A percentile compares a stretch with the other conserved stretches of the same genome.
phyloP scores from a whole-genome alignment of 345 rosid genomes.

The Cardamine resedifolia region DNA sequence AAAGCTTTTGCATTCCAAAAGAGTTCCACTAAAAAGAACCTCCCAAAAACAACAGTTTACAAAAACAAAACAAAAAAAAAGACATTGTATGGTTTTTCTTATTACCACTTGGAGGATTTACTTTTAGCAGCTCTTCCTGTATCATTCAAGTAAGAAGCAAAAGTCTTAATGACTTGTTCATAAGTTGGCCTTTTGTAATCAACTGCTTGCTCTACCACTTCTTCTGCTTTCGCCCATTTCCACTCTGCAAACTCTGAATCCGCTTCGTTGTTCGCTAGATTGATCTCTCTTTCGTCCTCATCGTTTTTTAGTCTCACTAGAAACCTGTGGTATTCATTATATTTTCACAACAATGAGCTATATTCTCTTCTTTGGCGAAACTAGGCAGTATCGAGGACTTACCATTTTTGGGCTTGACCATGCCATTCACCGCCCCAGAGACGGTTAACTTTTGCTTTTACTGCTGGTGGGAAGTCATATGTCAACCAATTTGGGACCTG shows the following conservation, averaged over 20 bases:
- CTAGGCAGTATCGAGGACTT: not conserved
- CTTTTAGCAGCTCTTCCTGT: conserved; percentile 69
- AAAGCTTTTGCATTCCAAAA: conserved; percentile 29
- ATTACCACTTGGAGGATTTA: conserved; percentile 92
- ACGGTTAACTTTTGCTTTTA: conserved; percentile 93
- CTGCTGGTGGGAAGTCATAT: conserved; percentile 87
- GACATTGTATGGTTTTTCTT: conserved; percentile 16
- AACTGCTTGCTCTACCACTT: conserved; percentile 92
- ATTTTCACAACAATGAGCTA: not conserved
- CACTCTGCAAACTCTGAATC: conserved; percentile 94
- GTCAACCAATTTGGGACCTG: conserved; percentile 98
- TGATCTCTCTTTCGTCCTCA: conserved; percentile 66
- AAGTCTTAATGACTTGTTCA: conserved; percentile 82
- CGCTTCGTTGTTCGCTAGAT: conserved; percentile 69
- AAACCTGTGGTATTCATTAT: conserved; percentile 52
- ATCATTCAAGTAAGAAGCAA: conserved; percentile 60
- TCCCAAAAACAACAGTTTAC: conserved; percentile 16
- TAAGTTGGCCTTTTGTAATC: conserved; percentile 98
- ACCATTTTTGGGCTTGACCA: conserved; percentile 98
- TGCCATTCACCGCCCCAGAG: conserved; percentile 99
- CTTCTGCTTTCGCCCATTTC: conserved; percentile 89
- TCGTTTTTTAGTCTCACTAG: conserved; percentile 74
- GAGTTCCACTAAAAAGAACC: conserved; percentile 15
- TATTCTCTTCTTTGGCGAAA: not conserved
- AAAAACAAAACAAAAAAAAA: not conserved